Conservation (phyloP, 768 basidiomycete genomes). For the Leccinum obscurum region DNA sequence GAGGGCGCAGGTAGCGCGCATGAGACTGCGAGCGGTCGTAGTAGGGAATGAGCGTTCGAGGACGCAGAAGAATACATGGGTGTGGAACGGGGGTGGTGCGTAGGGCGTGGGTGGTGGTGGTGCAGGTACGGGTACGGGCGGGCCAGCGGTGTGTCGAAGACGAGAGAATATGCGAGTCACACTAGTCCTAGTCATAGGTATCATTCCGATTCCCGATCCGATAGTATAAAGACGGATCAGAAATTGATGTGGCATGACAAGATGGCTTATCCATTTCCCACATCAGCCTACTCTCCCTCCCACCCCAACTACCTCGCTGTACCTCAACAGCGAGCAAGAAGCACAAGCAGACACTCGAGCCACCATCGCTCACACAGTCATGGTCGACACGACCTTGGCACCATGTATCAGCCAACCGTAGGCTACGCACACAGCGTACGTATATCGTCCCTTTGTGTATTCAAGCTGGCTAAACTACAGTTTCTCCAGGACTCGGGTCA, state of each 20-base stretch:
- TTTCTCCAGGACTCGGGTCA: background rate
- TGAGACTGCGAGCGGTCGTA: conserved; percentile 71
- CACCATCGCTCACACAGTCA: conserved; percentile 16
- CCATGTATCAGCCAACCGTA: conserved; percentile 1
- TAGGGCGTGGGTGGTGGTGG: conserved; percentile 36
- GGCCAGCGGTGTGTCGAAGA: conserved; percentile 15
- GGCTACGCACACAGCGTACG: conserved; percentile 20
- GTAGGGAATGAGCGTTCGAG: conserved; percentile 76
- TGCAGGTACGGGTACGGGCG: conserved; percentile 16
- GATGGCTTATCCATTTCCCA: conserved; percentile 29
- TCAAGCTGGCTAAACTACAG: background rate
- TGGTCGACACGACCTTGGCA: background rate
- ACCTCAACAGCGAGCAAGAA: conserved; percentile 7
- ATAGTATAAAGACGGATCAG: background rate
- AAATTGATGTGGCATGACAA: background rate
- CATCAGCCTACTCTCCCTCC: conserved; percentile 1
- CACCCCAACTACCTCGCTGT: conserved; percentile 10
- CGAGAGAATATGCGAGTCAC: conserved; percentile 15
- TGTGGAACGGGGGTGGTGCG: conserved; percentile 77
- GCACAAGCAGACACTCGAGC: conserved; percentile 15
- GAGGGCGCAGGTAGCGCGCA: conserved; percentile 80
- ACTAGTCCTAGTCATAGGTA: background rate
- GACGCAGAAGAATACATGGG: conserved; percentile 70
- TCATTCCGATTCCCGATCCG: conserved; percentile 21
- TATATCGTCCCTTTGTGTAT: background rate